These are phyloP conservation scores for Saturnispora silvae DNA, from an alignment of 805 yeast species.

Conservation along the genomic window DNA sequence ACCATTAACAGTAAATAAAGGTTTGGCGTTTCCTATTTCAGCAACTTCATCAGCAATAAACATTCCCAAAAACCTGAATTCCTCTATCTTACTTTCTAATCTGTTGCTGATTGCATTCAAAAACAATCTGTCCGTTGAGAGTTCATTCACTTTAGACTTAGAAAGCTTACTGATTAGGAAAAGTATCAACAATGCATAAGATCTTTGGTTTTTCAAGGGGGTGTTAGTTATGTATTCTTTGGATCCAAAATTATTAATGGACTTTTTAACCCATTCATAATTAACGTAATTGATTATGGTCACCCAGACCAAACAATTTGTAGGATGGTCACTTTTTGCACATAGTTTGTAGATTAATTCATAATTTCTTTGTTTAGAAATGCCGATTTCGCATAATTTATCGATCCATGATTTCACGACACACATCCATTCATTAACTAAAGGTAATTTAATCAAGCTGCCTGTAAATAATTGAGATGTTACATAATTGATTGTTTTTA, in stretches of 20 bases:
- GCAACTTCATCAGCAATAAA: slow-evolving; percentile 44
- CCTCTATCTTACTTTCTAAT: slow-evolving; percentile 37
- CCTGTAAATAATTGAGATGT: background rate
- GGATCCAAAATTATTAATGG: slow-evolving; percentile 17
- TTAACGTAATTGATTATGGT: background rate
- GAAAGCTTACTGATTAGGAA: slow-evolving; percentile 23
- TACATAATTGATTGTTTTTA: background rate
- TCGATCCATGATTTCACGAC: slow-evolving; percentile 1
- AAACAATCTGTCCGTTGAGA: slow-evolving; percentile 32
- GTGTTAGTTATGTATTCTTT: slow-evolving; percentile 21
- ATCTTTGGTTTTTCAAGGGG: slow-evolving; percentile 34
- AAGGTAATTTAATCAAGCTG: background rate
- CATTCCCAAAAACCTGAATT: slow-evolving; percentile 44
- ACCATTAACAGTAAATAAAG: slow-evolving; percentile 22
- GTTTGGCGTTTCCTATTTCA: slow-evolving; percentile 21
- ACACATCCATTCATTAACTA: background rate
- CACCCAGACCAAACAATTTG: slow-evolving; percentile 8
- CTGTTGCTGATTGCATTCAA: slow-evolving; percentile 42
- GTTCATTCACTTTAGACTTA: slow-evolving; percentile 15
- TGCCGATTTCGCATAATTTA: background rate
- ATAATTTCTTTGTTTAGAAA: background rate
- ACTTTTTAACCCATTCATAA: background rate
- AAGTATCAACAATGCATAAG: slow-evolving; percentile 38
- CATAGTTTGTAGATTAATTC: slow-evolving; percentile 3
- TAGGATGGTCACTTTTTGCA: background rate